Conservation (phyloP, 345 rosid genomes). For the Eucalyptus curtisii region DNA sequence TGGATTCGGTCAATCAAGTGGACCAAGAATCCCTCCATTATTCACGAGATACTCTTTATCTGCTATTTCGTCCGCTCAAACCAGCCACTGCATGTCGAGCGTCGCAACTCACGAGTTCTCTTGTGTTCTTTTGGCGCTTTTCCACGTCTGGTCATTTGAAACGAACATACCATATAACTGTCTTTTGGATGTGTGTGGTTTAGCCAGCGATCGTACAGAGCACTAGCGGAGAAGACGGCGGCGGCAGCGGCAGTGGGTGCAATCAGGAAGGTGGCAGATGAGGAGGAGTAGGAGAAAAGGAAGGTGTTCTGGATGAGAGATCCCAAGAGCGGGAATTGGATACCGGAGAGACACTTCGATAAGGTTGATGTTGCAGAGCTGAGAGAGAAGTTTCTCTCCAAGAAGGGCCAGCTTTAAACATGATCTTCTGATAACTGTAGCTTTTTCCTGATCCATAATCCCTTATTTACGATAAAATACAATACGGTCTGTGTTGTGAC, state of each 20-base stretch:
- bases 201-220: not conserved
- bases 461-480: not conserved
- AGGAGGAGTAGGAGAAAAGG: not conserved
- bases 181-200: not conserved
- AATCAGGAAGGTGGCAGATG: not conserved
- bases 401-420: not conserved
- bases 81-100: not conserved
- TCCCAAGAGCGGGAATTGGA: slow-evolving; percentile 40
- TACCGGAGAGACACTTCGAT: slow-evolving; percentile 25
- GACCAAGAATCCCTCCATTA: no score
- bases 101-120: not conserved
- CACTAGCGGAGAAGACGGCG: not conserved
- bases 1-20: no score
- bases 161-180: not conserved
- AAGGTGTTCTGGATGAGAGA: slow-evolving; percentile 28
- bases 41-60: no score
- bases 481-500: not conserved
- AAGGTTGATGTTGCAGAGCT: not conserved
- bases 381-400: not conserved
- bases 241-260: not conserved
- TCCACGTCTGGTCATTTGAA: not conserved
- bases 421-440: not conserved
- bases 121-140: not conserved
- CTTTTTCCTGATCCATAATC: not conserved
- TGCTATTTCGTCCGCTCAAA: no score